Base-by-base conservation (phyloP, 2,329 filamentous ascomycete genomes). In the Aspergillus japonicus region DNA sequence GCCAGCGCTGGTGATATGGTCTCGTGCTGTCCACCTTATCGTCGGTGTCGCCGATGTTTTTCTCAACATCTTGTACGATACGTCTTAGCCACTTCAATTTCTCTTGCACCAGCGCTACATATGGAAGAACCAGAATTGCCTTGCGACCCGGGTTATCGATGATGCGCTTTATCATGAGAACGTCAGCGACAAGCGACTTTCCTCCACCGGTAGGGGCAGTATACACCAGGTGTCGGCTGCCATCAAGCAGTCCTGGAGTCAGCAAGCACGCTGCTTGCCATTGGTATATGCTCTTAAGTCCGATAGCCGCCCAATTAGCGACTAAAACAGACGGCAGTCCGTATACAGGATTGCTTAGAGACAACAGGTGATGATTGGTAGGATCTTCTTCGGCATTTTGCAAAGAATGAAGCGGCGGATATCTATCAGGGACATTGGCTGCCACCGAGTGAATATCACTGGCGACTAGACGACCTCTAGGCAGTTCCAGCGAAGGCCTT, bases 61-160 rank as follows among this genome's bases (percentile, higher is more conserved):
- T 79, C 54, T 78, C 75, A 23, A 91, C 80, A 26, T 83, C 85
- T 62, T 87, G 80, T 3, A 90, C 87, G 19, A 90, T 78, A 52
- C 81, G 85, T 31, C 89, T 84, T 47, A 93, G 77, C 88, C 89
- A 92, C 57, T 86, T 85, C 33, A 91, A 82, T 71, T 92, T 92
- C 72, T 93, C 90, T 70, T 92, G 89, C 0, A 93, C 90, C 3
- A 93, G 82, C 19, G 90, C 89, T 64, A 92, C 89, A 73, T 91
- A 93, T 0, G 90, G 90, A 19, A 92, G 80, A 21, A 92, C 86
- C 19, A 92, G 77, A 12, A 93, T 82, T 2, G 88, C 89, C 65
- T 92, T 92, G 58, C 85, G 81, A 21, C 79, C 80, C 1, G 84
- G 83, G 50, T 87, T 81, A 48, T 85, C 81, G n/a, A 91, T 78